Conservation (phyloP, 2,329 filamentous ascomycete species). For the Ophiostoma montium region DNA sequence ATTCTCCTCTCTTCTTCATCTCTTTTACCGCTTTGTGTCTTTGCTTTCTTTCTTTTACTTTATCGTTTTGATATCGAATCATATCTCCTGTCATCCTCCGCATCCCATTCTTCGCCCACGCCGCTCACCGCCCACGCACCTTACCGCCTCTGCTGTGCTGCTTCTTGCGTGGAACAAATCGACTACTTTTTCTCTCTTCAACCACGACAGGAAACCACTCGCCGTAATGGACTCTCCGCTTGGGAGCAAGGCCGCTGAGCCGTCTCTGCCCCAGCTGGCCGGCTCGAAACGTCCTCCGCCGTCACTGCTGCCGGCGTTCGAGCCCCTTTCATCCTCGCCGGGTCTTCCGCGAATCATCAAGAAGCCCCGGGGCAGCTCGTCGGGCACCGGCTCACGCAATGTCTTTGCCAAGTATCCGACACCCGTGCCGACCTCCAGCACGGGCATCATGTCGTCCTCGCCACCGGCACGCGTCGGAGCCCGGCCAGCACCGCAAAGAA, state of each 20-base stretch:
- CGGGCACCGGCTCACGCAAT: slow-evolving; percentile 17
- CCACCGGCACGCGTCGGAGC: slow-evolving; percentile 36
- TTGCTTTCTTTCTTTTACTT: neutral
- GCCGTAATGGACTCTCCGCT: slow-evolving; percentile 28
- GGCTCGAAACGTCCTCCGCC: slow-evolving; percentile 49
- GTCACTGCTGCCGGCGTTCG: slow-evolving; percentile 63
- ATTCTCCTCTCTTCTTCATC: neutral
- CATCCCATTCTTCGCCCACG: neutral
- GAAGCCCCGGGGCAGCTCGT: slow-evolving; percentile 18
- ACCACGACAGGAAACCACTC: too few relatives aligned
- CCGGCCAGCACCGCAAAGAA: slow-evolving; percentile 41
- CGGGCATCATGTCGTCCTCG: slow-evolving; percentile 77
- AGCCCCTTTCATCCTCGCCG: slow-evolving; percentile 66
- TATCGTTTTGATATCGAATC: neutral
- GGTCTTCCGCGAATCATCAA: slow-evolving; percentile 55
- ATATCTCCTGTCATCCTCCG: neutral
- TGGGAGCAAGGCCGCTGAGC: slow-evolving; percentile 19
- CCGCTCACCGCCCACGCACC: neutral
- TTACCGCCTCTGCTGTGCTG: neutral
- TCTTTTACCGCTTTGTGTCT: neutral
- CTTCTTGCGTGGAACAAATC: neutral
- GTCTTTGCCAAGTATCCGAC: slow-evolving; percentile 69
- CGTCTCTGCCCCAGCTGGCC: slow-evolving; percentile 23
- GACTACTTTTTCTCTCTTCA: neutral
- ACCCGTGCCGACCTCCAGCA: slow-evolving; percentile 85